phyloP scores from a whole-genome alignment of 345 rosid genomes.

The Diplotaxis tenuifolia region DNA sequence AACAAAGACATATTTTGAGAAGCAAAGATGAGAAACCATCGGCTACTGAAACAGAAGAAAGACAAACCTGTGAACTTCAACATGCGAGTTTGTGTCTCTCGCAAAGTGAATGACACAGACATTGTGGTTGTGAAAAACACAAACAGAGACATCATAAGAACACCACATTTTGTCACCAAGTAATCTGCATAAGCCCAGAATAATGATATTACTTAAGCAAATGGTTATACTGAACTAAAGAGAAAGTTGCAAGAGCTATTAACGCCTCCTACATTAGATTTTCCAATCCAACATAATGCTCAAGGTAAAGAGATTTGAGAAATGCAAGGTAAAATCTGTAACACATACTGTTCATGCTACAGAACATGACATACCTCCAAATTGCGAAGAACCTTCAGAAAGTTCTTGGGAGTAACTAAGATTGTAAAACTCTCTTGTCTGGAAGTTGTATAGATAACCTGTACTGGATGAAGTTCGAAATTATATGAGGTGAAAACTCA shows the following conservation, averaged over 20 bases:
- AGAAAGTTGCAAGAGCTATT: slow-evolving; percentile 14
- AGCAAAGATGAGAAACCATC: slow-evolving; percentile 10
- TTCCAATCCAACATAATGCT: background rate
- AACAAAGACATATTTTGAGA: slow-evolving; percentile 28
- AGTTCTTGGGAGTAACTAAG: slow-evolving; percentile 87
- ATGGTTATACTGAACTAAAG: slow-evolving; percentile 6
- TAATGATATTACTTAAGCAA: background rate
- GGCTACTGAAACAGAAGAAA: slow-evolving; percentile 20
- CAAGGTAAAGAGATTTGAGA: background rate
- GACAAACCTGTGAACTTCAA: slow-evolving; percentile 83
- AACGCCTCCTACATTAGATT: background rate
- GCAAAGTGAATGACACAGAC: slow-evolving; percentile 96
- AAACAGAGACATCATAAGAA: slow-evolving; percentile 97
- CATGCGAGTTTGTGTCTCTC: slow-evolving; percentile 99
- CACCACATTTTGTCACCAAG: slow-evolving; percentile 96
- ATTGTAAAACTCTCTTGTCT: slow-evolving; percentile 87
- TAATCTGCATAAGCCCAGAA: slow-evolving; percentile 59
- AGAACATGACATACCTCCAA: slow-evolving; percentile 67
- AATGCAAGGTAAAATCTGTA: background rate
- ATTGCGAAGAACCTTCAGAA: slow-evolving; percentile 74
- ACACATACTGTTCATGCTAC: background rate
- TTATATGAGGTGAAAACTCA: slow-evolving; percentile 8
- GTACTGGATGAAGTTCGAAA: slow-evolving; percentile 21
- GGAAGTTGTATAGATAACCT: slow-evolving; percentile 89
- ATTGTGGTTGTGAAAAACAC: slow-evolving; percentile 98